Evolutionary conservation across 805 yeast genomes (phyloP).

Genomic region (Candida yuanshanica): DNA sequence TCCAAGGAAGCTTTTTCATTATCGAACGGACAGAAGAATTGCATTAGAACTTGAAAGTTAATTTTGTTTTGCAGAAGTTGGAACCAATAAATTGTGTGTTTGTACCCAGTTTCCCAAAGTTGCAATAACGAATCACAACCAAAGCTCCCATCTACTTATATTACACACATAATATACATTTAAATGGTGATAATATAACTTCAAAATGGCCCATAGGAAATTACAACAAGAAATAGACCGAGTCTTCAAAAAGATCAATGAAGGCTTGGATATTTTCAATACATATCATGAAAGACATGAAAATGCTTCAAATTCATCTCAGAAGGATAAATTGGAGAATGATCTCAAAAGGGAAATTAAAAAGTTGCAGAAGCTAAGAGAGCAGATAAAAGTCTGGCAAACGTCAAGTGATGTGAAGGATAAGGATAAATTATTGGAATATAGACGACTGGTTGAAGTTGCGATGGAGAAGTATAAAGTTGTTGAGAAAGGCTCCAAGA

Average conservation of each 20-base stretch:
- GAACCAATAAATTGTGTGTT: no score
- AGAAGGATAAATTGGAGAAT: constrained; percentile 85
- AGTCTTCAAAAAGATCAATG: constrained; percentile 81
- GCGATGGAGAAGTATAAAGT: constrained; percentile 96
- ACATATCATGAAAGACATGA: constrained; percentile 79
- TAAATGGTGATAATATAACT: constrained; percentile 11
- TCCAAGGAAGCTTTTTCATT: no score
- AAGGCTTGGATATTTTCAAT: constrained; percentile 83
- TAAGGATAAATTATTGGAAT: constrained; percentile 72
- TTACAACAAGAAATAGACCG: constrained; percentile 71
- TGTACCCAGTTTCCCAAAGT: neutral
- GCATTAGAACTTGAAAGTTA: no score
- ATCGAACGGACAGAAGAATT: no score
- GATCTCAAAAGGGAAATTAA: constrained; percentile 93
- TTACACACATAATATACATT: neutral
- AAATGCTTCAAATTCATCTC: constrained; percentile 72
- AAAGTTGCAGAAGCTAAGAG: constrained; percentile 86
- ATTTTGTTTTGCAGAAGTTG: no score
- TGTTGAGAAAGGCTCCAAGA: constrained; percentile 86
- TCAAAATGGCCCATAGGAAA: constrained; percentile 23
- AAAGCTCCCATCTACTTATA: neutral
- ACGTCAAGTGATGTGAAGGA: constrained; percentile 87
- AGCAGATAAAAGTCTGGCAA: constrained; percentile 93
- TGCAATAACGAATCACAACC: neutral
- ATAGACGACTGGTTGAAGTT: constrained; percentile 58